These are phyloP conservation scores for Thraustochytrium striatum DNA, from an alignment of 352 stramenopile species.

Conservation along the genomic window DNA sequence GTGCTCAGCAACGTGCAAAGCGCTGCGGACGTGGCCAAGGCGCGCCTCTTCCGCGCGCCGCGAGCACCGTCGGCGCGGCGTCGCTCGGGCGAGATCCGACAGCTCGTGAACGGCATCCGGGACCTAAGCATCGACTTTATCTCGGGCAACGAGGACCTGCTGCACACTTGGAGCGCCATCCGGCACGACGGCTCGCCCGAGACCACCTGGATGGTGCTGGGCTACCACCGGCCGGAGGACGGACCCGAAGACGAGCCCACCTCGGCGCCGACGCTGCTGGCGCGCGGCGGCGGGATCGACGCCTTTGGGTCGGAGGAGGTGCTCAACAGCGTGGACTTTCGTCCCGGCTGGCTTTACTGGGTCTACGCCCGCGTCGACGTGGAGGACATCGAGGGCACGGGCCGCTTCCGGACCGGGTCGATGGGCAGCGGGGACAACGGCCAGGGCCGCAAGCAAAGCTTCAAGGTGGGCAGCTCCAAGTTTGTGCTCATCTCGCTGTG, in stretches of 20 bases:
- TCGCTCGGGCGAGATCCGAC: not conserved
- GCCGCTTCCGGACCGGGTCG: not conserved
- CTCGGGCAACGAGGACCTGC: not conserved
- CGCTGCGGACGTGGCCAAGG: not conserved
- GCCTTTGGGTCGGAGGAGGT: constrained; percentile 20
- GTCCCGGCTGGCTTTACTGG: constrained; percentile 42
- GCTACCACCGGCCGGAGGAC: not conserved
- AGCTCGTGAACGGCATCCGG: not conserved
- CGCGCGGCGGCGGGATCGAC: constrained; percentile 10
- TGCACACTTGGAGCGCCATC: not conserved
- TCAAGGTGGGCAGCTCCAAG: constrained; percentile 11
- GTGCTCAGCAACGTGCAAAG: not conserved
- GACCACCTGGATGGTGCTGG: constrained; percentile 27
- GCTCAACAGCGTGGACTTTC: not conserved
- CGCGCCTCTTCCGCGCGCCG: not conserved
- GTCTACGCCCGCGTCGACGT: constrained; percentile 44
- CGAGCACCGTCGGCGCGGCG: not conserved
- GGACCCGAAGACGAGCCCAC: not conserved
- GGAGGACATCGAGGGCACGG: constrained; percentile 35
- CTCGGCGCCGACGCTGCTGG: not conserved
- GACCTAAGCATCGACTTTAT: constrained; percentile 23
- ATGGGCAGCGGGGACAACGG: not conserved
- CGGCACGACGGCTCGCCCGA: constrained; percentile 18
- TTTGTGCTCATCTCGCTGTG: constrained; percentile 31
- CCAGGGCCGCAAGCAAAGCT: not conserved